Conservation (phyloP, 2,329 filamentous ascomycete species). For the Fusarium verticillioides region DNA sequence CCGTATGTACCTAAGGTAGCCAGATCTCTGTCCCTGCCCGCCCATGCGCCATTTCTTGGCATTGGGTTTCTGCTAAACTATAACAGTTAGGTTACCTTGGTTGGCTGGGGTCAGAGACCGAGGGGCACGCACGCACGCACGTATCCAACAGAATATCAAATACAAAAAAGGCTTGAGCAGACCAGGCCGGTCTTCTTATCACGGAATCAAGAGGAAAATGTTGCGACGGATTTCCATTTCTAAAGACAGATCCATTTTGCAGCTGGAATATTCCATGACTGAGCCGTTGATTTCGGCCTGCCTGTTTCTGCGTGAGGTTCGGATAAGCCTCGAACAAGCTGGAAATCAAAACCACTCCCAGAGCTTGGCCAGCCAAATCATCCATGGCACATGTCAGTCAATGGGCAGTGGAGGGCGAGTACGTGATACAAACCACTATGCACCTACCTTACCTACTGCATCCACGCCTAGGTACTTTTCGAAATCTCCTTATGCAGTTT, state of each 20-base stretch:
- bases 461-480: slow-evolving; percentile 3
- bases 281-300: not conserved
- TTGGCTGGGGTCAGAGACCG: slow-evolving; percentile 26
- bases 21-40: slow-evolving; percentile 28
- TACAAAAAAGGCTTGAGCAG: slow-evolving; percentile 4
- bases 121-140: slow-evolving; percentile 4
- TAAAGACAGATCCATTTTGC: not conserved
- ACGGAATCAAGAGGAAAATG: not conserved
- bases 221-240: not conserved
- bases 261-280: not conserved
- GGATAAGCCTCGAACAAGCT: not conserved
- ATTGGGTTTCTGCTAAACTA: slow-evolving; percentile 9
- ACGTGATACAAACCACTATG: slow-evolving; percentile 1
- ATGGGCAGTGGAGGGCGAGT: slow-evolving; percentile 2
- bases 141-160: slow-evolving; percentile 17
- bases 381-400: slow-evolving; percentile 28
- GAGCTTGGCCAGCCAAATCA: slow-evolving; percentile 27
- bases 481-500: not conserved
- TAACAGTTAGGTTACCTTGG: not conserved
- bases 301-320: not conserved
- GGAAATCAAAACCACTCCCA: not conserved
- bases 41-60: slow-evolving; percentile 42
- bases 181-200: not conserved
- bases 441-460: slow-evolving; percentile 14
- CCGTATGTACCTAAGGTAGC: not conserved